A percentile compares a stretch with the other conserved stretches of the same genome.
phyloP scores from a whole-genome alignment of 2,329 filamentous ascomycete genomes.

The Pseudocercospora musae region DNA sequence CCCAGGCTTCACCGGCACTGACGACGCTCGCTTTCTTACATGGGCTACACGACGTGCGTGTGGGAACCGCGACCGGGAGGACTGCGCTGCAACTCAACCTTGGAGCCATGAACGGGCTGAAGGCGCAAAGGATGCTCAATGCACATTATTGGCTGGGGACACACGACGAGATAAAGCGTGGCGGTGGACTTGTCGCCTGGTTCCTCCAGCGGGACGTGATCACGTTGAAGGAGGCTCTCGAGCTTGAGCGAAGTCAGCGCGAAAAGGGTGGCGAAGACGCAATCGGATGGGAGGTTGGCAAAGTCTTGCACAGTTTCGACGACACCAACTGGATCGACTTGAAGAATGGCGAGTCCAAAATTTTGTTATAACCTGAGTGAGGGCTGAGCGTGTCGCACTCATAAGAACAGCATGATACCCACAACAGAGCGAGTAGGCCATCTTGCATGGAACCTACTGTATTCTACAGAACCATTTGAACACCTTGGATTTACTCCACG shows the following conservation, averaged over 20 bases:
- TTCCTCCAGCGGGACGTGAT: slow-evolving; percentile 45
- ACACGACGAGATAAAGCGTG: slow-evolving; percentile 62
- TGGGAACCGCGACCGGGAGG: slow-evolving; percentile 33
- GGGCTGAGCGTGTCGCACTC: neutral
- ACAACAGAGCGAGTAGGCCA: neutral
- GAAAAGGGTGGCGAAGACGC: slow-evolving; percentile 38
- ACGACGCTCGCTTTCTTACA: slow-evolving; percentile 59
- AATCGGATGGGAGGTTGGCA: slow-evolving; percentile 30
- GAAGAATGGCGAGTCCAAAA: slow-evolving; percentile 54
- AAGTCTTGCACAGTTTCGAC: slow-evolving; percentile 36
- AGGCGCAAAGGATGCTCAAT: slow-evolving; percentile 51
- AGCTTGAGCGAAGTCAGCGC: slow-evolving; percentile 40
- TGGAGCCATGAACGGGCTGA: slow-evolving; percentile 59
- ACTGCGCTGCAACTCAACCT: slow-evolving; percentile 59
- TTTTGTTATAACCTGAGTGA: slow-evolving; percentile 43
- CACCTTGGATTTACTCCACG: neutral
- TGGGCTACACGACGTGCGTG: slow-evolving; percentile 60
- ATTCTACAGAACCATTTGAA: neutral
- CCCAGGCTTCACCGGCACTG: slow-evolving; percentile 46
- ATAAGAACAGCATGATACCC: neutral
- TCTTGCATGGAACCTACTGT: neutral
- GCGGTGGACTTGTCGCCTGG: slow-evolving; percentile 55
- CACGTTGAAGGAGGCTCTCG: slow-evolving; percentile 48
- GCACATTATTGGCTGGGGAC: slow-evolving; percentile 64
- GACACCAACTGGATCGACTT: slow-evolving; percentile 52